A percentile compares a stretch with the other conserved stretches of the same genome.
phyloP scores from a whole-genome alignment of 2,329 filamentous ascomycete species.

The Cryphonectria nitschkei region DNA sequence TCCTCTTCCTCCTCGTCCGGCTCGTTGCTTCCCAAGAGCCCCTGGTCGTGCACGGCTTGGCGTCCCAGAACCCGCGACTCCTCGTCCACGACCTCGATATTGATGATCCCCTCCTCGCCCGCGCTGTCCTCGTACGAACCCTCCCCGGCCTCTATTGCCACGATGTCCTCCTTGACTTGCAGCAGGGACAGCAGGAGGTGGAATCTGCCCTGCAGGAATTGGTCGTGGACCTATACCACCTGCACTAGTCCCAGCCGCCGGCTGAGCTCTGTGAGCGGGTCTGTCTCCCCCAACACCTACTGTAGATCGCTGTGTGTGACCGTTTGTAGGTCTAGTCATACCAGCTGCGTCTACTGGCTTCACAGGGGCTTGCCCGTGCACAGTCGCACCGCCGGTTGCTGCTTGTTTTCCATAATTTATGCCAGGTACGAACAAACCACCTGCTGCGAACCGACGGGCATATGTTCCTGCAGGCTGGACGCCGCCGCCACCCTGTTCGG shows the following conservation, averaged over 20 bases:
- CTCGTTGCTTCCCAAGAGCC: too few species aligned
- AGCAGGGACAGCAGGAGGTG: background rate
- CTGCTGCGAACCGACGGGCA: background rate
- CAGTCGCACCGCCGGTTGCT: too few species aligned
- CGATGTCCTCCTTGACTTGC: background rate
- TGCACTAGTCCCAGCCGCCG: background rate
- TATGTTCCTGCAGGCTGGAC: background rate
- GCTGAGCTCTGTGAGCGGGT: background rate
- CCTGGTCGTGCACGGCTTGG: too few species aligned
- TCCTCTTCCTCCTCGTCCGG: too few species aligned
- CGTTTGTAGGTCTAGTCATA: background rate
- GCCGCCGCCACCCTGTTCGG: too few species aligned
- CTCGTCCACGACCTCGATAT: background rate
- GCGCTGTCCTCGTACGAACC: background rate
- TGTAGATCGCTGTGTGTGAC: background rate
- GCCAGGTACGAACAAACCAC: background rate
- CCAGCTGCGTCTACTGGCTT: background rate
- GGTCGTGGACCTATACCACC: background rate
- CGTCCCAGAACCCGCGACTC: too few species aligned
- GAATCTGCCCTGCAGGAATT: background rate
- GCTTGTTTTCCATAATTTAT: background rate
- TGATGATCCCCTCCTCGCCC: background rate
- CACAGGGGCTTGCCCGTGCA: background rate
- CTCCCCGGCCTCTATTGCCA: background rate
- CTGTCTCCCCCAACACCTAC: background rate